phyloP scores from a whole-genome alignment of 2,329 filamentous ascomycete species.

The Leptographium flavum region DNA sequence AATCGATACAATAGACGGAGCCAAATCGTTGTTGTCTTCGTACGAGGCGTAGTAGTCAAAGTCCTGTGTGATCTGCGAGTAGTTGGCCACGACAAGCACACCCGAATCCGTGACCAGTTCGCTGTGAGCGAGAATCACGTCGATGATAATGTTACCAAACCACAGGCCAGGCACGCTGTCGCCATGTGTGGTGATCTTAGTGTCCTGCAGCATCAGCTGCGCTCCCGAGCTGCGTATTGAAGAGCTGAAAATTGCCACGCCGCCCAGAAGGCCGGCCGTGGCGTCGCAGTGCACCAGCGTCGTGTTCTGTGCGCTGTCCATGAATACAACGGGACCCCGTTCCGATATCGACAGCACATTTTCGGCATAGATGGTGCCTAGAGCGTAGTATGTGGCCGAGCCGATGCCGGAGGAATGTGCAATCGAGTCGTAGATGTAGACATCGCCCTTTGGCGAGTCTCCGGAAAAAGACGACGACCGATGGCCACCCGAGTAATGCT shows the following conservation, averaged over 20 bases:
- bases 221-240: neutral
- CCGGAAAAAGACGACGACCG: slow-evolving; percentile 6
- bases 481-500: slow-evolving; percentile 5
- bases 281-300: slow-evolving; percentile 4
- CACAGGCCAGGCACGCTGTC: slow-evolving; percentile 3
- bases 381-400: slow-evolving; percentile 5
- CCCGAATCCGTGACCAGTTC: neutral
- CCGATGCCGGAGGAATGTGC: slow-evolving; percentile 4
- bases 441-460: slow-evolving; percentile 3
- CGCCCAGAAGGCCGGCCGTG: slow-evolving; percentile 6
- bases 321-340: slow-evolving; percentile 4
- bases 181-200: neutral
- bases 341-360: slow-evolving; percentile 2
- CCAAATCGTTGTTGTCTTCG: slow-evolving; percentile 3
- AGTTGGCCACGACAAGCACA: slow-evolving; percentile 4
- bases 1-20: neutral
- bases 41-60: slow-evolving; percentile 7
- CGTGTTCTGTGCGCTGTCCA: slow-evolving; percentile 3
- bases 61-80: slow-evolving; percentile 8
- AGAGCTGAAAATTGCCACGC: slow-evolving; percentile 5
- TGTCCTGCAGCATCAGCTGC: neutral
- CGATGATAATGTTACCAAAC: slow-evolving; percentile 7
- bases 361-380: slow-evolving; percentile 3
- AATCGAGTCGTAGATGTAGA: slow-evolving; percentile 4
- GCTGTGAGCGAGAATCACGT: neutral